Conservation (phyloP, 768 basidiomycete species). For the Erythrobasidium yunnanense region DNA sequence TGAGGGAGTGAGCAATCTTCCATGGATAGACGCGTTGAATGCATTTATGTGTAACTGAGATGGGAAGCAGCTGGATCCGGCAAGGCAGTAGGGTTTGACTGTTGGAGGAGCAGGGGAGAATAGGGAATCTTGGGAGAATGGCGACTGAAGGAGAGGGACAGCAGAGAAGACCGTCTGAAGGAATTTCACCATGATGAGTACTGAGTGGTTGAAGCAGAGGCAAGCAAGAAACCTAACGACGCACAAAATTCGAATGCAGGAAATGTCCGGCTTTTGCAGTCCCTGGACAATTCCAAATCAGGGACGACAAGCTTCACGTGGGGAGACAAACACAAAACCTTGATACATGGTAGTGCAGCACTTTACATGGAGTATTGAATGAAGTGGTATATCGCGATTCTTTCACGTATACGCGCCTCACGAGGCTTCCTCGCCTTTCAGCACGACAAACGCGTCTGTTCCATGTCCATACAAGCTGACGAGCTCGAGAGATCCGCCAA, state of each 20-base stretch:
- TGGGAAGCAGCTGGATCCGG: not conserved
- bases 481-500: conserved; percentile 73
- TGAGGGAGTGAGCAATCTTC: not conserved
- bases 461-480: conserved; percentile 77
- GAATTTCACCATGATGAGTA: not conserved
- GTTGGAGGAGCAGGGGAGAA: too few relatives aligned
- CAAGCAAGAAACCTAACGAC: not conserved
- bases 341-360: too few relatives aligned
- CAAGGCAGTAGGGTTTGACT: not conserved
- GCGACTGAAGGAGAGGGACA: not conserved
- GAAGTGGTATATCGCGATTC: too few relatives aligned
- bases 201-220: not conserved
- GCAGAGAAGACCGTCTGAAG: not conserved
- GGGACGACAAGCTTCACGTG: too few relatives aligned
- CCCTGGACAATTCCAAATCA: too few relatives aligned
- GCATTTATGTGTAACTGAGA: not conserved
- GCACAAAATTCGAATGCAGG: not conserved
- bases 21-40: not conserved
- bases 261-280: not conserved
- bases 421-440: conserved; percentile 18
- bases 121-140: too few relatives aligned
- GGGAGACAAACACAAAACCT: too few relatives aligned
- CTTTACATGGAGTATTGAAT: too few relatives aligned
- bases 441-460: conserved; percentile 39
- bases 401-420: too few relatives aligned